Base-by-base conservation (phyloP, 306 rosid genomes). In the Castanopsis chinensis region DNA sequence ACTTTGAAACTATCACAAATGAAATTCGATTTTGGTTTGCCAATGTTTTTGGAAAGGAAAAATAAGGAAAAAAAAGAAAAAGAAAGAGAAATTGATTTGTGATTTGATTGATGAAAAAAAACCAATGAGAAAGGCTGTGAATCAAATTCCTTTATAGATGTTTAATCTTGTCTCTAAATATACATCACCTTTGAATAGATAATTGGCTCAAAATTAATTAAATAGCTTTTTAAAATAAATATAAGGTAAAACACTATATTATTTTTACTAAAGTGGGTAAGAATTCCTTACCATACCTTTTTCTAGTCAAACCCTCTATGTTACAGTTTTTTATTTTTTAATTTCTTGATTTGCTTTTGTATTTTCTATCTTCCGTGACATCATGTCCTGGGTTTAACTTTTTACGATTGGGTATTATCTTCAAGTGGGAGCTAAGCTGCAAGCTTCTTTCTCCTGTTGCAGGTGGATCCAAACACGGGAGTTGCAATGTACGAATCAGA, bases 401-500 rank as follows among this genome's bases (percentile, higher is more conserved):
- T 6, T 53, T 71, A n/a, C 56, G 70, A 75, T 76, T 32, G n/a
- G 55, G 5, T 25, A n/a, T n/a, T 76, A 43, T 63, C 27, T 54
- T 54, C 51, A 73, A 71, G 53, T 79, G 28, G 76, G 71, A 78
- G 67, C 65, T 68, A 72, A 79, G 28, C 80, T 76, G 14, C 18
- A 72, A 68, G 43, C 56, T 73, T 57, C 81, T 71, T 73, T 67
- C 75, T 69, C 67, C 79, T 83, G 73, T 78, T 75, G 80, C 85
- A 96, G 99, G 94, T 96, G 77, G 99, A 96, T 79, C 96, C 99
- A 37, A 96, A 96, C 85, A 96, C 98, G 0, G 94, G 96, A 11
- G 85, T 87, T 82, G 88, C 98, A 4, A 91, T 96, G 99, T 96
- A 96, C 56, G 99, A 96, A 89, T 96, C 99, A 41, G 99, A 96